phyloP scores from a whole-genome alignment of 1,284 basidiomycete genomes.

The Vanrija sp. region DNA sequence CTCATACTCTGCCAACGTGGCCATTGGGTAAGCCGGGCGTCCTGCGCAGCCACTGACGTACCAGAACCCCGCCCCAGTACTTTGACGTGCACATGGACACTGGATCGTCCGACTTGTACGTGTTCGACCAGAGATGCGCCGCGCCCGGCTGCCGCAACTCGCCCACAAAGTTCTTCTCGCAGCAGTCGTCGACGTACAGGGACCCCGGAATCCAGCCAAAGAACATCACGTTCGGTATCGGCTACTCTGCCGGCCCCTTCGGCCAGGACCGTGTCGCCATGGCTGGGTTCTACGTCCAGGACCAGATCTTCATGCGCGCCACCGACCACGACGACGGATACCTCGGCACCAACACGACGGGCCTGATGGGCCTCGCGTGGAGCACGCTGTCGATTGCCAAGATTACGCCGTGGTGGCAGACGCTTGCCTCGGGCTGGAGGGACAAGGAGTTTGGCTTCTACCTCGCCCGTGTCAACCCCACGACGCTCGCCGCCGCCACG shows the following conservation, averaged over 20 bases:
- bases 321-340: slow-evolving; percentile 3
- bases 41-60: neutral
- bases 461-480: slow-evolving; percentile 68
- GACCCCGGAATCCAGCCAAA: slow-evolving; percentile 17
- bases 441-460: slow-evolving; percentile 74
- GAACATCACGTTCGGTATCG: slow-evolving; percentile 64
- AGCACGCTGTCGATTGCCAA: slow-evolving; percentile 47
- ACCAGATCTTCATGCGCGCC: slow-evolving; percentile 56
- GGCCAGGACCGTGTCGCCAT: slow-evolving; percentile 70
- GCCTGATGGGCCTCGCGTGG: slow-evolving; percentile 54
- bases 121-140: slow-evolving; percentile 20
- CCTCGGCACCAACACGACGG: slow-evolving; percentile 37
- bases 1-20: slow-evolving; percentile 38
- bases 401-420: slow-evolving; percentile 56
- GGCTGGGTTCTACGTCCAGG: slow-evolving; percentile 68
- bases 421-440: slow-evolving; percentile 64
- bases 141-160: slow-evolving; percentile 30
- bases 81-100: slow-evolving; percentile 54
- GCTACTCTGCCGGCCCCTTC: slow-evolving; percentile 65
- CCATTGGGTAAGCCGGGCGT: slow-evolving; percentile 17
- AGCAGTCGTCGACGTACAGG: slow-evolving; percentile 32
- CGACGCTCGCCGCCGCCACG: too few relatives aligned
- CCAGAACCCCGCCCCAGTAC: slow-evolving; percentile 49
- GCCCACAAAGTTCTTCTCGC: slow-evolving; percentile 30
- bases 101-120: slow-evolving; percentile 51